phyloP scores from a whole-genome alignment of 441 rosid genomes.

The Omphalea diandra region DNA sequence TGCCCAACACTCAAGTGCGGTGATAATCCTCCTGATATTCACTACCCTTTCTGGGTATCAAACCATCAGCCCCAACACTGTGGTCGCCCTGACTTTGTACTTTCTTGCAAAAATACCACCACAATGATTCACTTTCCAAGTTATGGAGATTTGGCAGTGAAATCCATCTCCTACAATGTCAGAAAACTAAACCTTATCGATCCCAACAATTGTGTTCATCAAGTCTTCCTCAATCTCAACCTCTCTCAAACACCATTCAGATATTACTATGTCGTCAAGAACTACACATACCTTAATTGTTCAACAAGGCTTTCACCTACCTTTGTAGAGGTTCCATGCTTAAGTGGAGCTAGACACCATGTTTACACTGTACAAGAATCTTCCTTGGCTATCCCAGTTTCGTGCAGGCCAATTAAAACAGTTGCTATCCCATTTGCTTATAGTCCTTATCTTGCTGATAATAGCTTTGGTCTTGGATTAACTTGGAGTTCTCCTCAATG shows the following conservation, averaged over 20 bases:
- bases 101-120: slow-evolving; percentile 30
- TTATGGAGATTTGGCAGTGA: neutral
- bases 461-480: slow-evolving; percentile 55
- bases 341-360: slow-evolving; percentile 41
- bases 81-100: slow-evolving; percentile 36
- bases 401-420: slow-evolving; percentile 43
- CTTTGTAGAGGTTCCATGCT: slow-evolving; percentile 43
- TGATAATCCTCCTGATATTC: slow-evolving; percentile 30
- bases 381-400: slow-evolving; percentile 24
- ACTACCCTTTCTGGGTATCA: slow-evolving; percentile 39
- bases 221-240: slow-evolving; percentile 60
- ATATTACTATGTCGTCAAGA: slow-evolving; percentile 44
- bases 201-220: slow-evolving; percentile 52
- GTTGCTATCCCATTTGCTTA: slow-evolving; percentile 54
- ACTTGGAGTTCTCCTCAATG: slow-evolving; percentile 44
- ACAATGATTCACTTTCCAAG: slow-evolving; percentile 5
- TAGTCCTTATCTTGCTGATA: slow-evolving; percentile 51
- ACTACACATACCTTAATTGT: slow-evolving; percentile 58
- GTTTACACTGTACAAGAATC: slow-evolving; percentile 46
- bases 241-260: slow-evolving; percentile 50
- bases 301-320: slow-evolving; percentile 35
- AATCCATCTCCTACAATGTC: slow-evolving; percentile 1
- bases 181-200: slow-evolving; percentile 43
- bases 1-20: slow-evolving; percentile 31
- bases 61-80: slow-evolving; percentile 28